phyloP scores from a whole-genome alignment of 306 rosid species.

The Canavalia ensiformis region DNA sequence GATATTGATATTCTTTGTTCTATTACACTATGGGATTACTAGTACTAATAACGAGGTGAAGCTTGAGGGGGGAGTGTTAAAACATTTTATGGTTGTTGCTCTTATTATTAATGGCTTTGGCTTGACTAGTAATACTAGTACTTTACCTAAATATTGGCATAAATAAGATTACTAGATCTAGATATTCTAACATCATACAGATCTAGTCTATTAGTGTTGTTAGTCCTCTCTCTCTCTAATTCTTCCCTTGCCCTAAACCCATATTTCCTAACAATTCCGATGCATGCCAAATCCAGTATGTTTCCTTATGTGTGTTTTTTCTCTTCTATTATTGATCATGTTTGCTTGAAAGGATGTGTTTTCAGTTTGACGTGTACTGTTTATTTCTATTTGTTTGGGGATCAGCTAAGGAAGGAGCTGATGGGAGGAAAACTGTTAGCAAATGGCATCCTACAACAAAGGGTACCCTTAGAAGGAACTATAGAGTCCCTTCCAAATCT shows the following conservation, averaged over 20 bases:
- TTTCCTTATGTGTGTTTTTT: slow-evolving; percentile 8
- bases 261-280: background rate
- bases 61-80: background rate
- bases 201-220: background rate
- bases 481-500: slow-evolving; percentile 80
- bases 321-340: background rate
- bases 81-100: background rate
- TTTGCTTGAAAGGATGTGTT: slow-evolving; percentile 8
- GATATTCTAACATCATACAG: background rate
- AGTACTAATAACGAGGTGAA: background rate
- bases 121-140: slow-evolving; percentile 1
- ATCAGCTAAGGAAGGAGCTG: slow-evolving; percentile 52
- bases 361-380: slow-evolving; percentile 3
- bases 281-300: background rate
- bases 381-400: slow-evolving; percentile 34
- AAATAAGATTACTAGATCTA: background rate
- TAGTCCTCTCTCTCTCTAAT: background rate
- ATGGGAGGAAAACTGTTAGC: slow-evolving; percentile 70
- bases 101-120: background rate
- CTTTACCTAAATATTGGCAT: background rate
- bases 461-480: slow-evolving; percentile 94
- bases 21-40: background rate
- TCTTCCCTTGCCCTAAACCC: background rate
- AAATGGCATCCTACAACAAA: slow-evolving; percentile 99
- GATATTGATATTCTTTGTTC: background rate